Evolutionary conservation across 257 asterid genomes (phyloP).

Genomic region (Solanum pimpinellifolium): DNA sequence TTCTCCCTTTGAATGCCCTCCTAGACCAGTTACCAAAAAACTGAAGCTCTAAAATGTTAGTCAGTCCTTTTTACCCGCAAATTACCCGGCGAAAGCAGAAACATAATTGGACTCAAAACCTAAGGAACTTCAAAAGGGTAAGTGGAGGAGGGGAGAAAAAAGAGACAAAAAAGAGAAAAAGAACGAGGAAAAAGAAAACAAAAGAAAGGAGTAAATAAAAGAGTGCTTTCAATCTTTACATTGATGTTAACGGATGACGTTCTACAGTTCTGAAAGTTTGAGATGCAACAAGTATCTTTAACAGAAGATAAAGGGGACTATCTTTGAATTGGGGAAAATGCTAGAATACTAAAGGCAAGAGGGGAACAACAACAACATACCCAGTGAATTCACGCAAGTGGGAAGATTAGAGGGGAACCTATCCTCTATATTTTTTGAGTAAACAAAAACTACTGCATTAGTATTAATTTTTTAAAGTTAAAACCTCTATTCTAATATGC

Average conservation of each 20-base stretch:
- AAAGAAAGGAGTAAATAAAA: background rate
- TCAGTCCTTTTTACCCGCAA: background rate
- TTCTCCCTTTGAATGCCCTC: background rate
- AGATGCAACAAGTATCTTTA: background rate
- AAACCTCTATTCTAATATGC: background rate
- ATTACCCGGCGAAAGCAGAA: background rate
- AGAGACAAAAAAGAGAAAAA: background rate
- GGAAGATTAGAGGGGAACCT: background rate
- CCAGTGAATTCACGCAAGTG: background rate
- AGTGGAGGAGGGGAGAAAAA: background rate
- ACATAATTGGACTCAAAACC: background rate
- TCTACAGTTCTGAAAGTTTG: background rate
- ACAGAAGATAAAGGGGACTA: background rate
- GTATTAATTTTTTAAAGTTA: background rate
- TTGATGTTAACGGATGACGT: background rate
- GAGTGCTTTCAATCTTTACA: background rate
- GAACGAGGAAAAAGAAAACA: background rate
- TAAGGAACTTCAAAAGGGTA: background rate
- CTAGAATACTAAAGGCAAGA: background rate
- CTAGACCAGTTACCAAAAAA: background rate
- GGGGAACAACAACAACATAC: background rate
- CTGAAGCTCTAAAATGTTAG: background rate
- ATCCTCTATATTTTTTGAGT: background rate
- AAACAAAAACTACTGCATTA: background rate
- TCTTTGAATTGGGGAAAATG: background rate